Evolutionary conservation across 306 rosid species (phyloP), one percentile per base, ranked within the genome.

Genomic region (Chamaecrista fasciculata): DNA sequence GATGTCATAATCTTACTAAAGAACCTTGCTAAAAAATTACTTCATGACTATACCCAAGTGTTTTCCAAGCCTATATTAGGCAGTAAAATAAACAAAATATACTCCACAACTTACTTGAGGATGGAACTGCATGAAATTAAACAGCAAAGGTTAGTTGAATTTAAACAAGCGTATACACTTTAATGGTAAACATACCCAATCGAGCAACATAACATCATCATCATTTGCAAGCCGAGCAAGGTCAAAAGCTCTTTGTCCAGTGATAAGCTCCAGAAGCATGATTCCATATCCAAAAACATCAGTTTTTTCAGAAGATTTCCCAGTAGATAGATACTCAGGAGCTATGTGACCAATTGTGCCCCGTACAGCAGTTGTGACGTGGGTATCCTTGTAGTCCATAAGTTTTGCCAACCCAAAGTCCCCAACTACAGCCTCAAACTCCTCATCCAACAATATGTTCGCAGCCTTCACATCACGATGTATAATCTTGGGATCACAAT

Each of bases 211-310:
- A 70, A 89, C 96, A 78, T 89, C 96, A 40, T 89, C 96, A 66
- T 89, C 96, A 74, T 89, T 89, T 26, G 96, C 96, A 19, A 89
- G 91, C 77, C 96, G 86, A 34, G 96, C 89, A 48, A 86, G 87
- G 75, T 89, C 96, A 1, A 89, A 89, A 43, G 96, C 90, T 58
- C 90, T 82, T 76, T 86, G 96, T 37, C 96, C 92, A 44, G 92
- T 84, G 62, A 89, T 86, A 47, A 89, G 82, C 84, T 89, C 96
- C 80, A 89, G 80, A 72, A 89, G 96, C n/a, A n/a, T n/a, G n/a
- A n/a, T n/a, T n/a, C n/a, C n/a, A n/a, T n/a, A n/a, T n/a, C n/a
- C n/a, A n/a, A n/a, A n/a, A n/a, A n/a, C n/a, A n/a, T n/a, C n/a
- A n/a, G n/a, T n/a, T n/a, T n/a, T n/a, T n/a, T n/a, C n/a, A n/a